These are phyloP conservation scores for Cadophora malorum DNA, from an alignment of 2,329 filamentous ascomycete genomes.

Conservation along the genomic window DNA sequence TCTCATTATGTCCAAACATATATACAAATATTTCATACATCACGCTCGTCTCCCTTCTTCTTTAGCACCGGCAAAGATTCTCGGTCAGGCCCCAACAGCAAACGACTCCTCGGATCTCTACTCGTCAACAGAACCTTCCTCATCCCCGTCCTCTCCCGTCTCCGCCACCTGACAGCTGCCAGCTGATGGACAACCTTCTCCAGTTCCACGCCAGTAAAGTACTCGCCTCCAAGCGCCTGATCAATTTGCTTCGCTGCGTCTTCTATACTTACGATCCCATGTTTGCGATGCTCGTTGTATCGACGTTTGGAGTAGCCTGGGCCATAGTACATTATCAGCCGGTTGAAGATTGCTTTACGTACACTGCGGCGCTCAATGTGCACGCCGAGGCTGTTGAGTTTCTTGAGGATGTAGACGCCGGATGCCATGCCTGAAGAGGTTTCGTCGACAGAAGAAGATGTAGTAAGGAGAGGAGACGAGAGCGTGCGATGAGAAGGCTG, in stretches of 20 bases:
- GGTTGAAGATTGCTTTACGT: conserved; percentile 37
- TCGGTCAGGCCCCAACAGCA: neutral
- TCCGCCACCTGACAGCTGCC: neutral
- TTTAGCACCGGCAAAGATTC: neutral
- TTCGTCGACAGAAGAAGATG: conserved; percentile 2
- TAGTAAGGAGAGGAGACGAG: neutral
- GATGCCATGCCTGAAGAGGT: conserved; percentile 28
- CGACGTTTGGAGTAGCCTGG: conserved; percentile 32
- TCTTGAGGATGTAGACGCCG: conserved; percentile 40
- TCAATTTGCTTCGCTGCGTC: conserved; percentile 32
- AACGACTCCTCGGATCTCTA: conserved; percentile 10
- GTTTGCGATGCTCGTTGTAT: conserved; percentile 32
- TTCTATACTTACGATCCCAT: conserved; percentile 30
- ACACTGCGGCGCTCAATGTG: conserved; percentile 30
- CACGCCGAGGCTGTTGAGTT: conserved; percentile 33
- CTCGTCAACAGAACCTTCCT: neutral
- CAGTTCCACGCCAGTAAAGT: conserved; percentile 24
- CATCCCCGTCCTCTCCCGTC: neutral
- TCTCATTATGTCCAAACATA: neutral
- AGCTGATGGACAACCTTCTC: neutral
- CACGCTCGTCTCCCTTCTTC: neutral
- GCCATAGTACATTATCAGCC: conserved; percentile 41
- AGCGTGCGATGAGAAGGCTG: neutral
- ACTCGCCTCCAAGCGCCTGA: conserved; percentile 33
- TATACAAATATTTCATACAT: neutral